Evolutionary conservation across 495 filamentous ascomycete genomes (phyloP), one percentile per base, ranked within the genome.

Genomic region (Xylaria telfairii): DNA sequence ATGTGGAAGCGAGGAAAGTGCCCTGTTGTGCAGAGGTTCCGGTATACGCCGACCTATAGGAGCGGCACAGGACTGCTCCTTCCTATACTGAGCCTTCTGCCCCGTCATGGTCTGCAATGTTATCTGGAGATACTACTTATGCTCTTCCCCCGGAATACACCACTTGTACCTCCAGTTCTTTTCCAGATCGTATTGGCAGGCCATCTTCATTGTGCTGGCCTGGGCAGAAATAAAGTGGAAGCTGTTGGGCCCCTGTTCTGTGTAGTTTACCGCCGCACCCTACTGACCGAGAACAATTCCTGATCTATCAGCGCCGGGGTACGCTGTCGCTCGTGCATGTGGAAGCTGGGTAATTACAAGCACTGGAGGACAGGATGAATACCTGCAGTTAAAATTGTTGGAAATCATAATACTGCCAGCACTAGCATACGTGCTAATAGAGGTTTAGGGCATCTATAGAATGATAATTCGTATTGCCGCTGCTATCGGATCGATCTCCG

Each of bases 1-100:
- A 61, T 19, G n/a, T n/a, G n/a, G 21, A 41, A 5, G 41, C 32
- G 57, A 61, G 59, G 59, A 42, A 62, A 62, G 34, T 42, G 37
- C 37, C 17, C 56, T 37, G 37, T 15, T 62, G 59, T 28, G 12
- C 3, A 21, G n/a, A 21, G 28, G 13, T 7, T 39, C 34, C n/a
- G 57, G 32, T 39, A 10, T 41, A 24, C 21, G 37, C 21, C 56
- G 19, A 28, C 37, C 12, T 24, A 39, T 26, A 24, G 21, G 37
- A 37, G 37, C n/a, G n/a, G 17, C 37, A 62, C n/a, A 21, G 9
- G 15, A 7, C 21, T 42, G 37, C 34, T 41, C 59, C 59, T 62
- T 62, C 59, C 59, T 62, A 62, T 28, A 62, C 42, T 34, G 42
- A 64, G 47, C 3, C 24, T 4, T 21, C 61, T n/a, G 24, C 41